Percentiles rank a stretch among this genome's conserved stretches.
phyloP scores from a whole-genome alignment of 208 protist species.

The Balamuthia mandrillaris region DNA sequence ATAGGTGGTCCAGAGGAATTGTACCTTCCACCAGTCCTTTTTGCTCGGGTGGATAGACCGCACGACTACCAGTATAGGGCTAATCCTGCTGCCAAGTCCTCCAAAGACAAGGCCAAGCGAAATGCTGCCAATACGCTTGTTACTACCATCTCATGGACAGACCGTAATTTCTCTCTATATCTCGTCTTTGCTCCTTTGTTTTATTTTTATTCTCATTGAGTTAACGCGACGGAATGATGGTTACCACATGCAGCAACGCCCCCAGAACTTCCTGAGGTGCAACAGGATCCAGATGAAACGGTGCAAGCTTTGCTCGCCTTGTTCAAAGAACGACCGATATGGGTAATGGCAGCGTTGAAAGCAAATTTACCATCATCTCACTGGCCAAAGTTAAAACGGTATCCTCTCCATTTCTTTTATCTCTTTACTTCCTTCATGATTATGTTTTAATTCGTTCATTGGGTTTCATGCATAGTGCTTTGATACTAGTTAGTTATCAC shows the following conservation, averaged over 20 bases:
- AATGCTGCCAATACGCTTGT: too few species aligned
- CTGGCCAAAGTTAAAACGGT: background rate
- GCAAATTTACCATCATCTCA: background rate
- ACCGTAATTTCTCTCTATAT: too few species aligned
- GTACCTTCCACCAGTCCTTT: conserved; percentile 14
- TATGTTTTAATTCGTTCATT: background rate
- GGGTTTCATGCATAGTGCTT: too few species aligned
- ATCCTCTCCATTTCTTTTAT: background rate
- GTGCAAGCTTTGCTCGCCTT: background rate
- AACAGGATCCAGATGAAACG: background rate
- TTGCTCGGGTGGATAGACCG: background rate
- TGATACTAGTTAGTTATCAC: background rate
- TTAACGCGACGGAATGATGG: too few species aligned
- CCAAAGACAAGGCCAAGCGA: too few species aligned
- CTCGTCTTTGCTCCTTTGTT: too few species aligned
- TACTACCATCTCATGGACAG: too few species aligned
- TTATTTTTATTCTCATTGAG: too few species aligned
- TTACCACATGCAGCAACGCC: too few species aligned
- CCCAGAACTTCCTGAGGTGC: background rate
- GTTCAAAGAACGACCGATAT: conserved; percentile 2
- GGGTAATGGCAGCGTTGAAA: background rate
- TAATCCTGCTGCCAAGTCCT: background rate
- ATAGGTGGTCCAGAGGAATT: too few species aligned
- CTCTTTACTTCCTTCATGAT: background rate
- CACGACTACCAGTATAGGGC: background rate